Conservation (phyloP, 1,284 basidiomycete species). For the Malassezia sp. region DNA sequence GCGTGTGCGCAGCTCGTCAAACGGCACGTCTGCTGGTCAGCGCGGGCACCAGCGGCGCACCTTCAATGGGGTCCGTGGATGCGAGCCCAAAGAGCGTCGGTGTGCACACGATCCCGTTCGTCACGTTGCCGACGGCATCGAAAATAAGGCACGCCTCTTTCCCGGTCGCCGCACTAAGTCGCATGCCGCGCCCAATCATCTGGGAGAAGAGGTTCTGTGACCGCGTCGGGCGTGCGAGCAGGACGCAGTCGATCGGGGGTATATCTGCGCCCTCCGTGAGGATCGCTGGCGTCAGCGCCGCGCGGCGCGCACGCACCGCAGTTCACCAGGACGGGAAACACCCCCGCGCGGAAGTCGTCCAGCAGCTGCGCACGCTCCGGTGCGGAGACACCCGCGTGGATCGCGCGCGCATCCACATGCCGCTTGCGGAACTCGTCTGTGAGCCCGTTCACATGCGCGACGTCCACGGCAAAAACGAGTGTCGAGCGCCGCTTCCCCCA, state of each 20-base stretch:
- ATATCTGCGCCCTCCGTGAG: slow-evolving; percentile 50
- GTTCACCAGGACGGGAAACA: slow-evolving; percentile 79
- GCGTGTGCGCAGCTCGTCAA: background rate
- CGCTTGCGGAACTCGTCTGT: slow-evolving; percentile 62
- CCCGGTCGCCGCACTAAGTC: slow-evolving; percentile 66
- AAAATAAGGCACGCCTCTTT: slow-evolving; percentile 80
- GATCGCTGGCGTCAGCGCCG: slow-evolving; percentile 56
- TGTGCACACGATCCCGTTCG: slow-evolving; percentile 63
- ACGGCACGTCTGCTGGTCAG: no score
- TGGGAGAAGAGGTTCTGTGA: slow-evolving; percentile 82
- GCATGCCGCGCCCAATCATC: slow-evolving; percentile 91
- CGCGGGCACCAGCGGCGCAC: no score
- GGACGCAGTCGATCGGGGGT: slow-evolving; percentile 65
- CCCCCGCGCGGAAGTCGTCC: slow-evolving; percentile 58
- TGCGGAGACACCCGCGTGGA: slow-evolving; percentile 60
- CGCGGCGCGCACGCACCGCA: slow-evolving; percentile 51
- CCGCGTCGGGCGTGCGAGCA: slow-evolving; percentile 64
- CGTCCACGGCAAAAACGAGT: slow-evolving; percentile 76
- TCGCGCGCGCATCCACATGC: slow-evolving; percentile 73
- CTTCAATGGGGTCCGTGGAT: slow-evolving; percentile 48
- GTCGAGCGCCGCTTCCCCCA: slow-evolving; percentile 60
- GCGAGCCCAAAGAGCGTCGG: slow-evolving; percentile 80
- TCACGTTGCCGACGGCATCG: slow-evolving; percentile 74
- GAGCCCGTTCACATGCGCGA: slow-evolving; percentile 68
- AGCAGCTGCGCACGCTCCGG: slow-evolving; percentile 60